Evolutionary conservation across 1,139 yeast genomes (phyloP).

Genomic region (Zygoascus hellenicus): DNA sequence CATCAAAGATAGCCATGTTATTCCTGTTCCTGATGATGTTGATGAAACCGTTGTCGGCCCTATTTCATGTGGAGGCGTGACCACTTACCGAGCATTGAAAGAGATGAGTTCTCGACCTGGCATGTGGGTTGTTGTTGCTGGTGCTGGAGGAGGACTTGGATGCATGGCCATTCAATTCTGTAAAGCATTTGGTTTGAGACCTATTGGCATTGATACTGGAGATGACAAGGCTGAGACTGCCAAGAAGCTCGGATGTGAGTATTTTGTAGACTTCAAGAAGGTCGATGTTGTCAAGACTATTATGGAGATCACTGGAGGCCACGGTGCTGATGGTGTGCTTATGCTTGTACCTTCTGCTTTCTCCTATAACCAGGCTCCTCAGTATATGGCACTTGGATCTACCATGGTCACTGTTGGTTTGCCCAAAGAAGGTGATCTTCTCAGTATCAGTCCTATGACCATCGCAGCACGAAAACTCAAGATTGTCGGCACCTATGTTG

Average conservation of each 20-base stretch:
- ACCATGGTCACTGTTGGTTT: conserved; percentile 66
- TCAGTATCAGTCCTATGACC: conserved; percentile 49
- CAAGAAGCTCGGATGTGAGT: conserved; percentile 56
- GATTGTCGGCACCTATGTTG: conserved; percentile 63
- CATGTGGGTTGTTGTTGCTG: conserved; percentile 67
- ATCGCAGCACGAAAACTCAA: conserved; percentile 51
- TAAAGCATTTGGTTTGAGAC: conserved; percentile 65
- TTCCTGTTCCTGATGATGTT: conserved; percentile 59
- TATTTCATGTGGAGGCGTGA: conserved; percentile 67
- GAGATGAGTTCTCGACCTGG: conserved; percentile 57
- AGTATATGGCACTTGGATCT: conserved; percentile 61
- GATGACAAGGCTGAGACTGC: conserved; percentile 50
- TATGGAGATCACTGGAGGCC: conserved; percentile 51
- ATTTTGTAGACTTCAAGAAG: conserved; percentile 51
- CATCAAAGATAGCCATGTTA: conserved; percentile 75
- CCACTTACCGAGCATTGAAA: conserved; percentile 70
- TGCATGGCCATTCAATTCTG: conserved; percentile 70
- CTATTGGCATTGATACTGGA: conserved; percentile 65
- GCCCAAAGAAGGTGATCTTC: conserved; percentile 51
- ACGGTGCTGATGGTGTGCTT: conserved; percentile 61
- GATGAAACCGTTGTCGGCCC: conserved; percentile 64
- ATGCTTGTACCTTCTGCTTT: conserved; percentile 65
- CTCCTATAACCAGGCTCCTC: conserved; percentile 57
- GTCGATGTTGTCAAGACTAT: conserved; percentile 40
- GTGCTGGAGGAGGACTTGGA: conserved; percentile 78